Base-by-base conservation (phyloP, 495 filamentous ascomycete genomes). In the Aspergillus heteromorphus region DNA sequence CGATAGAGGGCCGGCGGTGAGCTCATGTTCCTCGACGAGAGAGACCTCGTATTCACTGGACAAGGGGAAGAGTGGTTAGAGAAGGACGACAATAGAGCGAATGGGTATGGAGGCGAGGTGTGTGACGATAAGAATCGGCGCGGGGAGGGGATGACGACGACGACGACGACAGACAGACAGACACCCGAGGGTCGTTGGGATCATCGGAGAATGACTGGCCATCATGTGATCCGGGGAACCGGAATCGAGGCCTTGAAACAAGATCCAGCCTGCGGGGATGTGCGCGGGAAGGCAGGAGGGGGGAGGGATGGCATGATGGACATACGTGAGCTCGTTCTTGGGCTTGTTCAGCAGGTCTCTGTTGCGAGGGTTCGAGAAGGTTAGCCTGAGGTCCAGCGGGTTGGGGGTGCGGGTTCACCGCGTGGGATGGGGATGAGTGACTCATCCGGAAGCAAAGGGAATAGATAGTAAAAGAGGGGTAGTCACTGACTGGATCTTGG, bases 41-140 rank as follows among this genome's bases (percentile, higher is more conserved):
- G 85, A 82, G 59, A 96, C 85, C 70, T 96, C 91, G 73, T 89
- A 96, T 73, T 96, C 91, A 41, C 88, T 91, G 59, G 45, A 30
- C 38, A 4, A 4, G 45, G 40, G 19, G 29, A n/a, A 23, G 21
- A 2, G 21, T 29, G 23, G 21, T 23, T 47, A 45, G 43, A 25
- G 20, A 13, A 13, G 10, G 40, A 11, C 2, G 36, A 20, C 20
- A 17, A 43, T 19, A 17, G 17, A 6, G 40, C 2, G 40, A 1
- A 45, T 16, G 21, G 43, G 42, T n/a, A 23, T 21, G 42, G 19
- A 23, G 19, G 14, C 13, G 42, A 23, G 3, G 42, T 16, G 27
- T 20, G 40, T 3, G 17, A 23, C 21, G 11, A 29, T 47, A 8
- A 25, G 7, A 25, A 45, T 47, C n/a, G 21, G 10, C 43, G 43